Percentiles rank a stretch among this genome's conserved stretches.
phyloP scores from a whole-genome alignment of 352 stramenopile genomes.

The Globisporangium heterothallicum region DNA sequence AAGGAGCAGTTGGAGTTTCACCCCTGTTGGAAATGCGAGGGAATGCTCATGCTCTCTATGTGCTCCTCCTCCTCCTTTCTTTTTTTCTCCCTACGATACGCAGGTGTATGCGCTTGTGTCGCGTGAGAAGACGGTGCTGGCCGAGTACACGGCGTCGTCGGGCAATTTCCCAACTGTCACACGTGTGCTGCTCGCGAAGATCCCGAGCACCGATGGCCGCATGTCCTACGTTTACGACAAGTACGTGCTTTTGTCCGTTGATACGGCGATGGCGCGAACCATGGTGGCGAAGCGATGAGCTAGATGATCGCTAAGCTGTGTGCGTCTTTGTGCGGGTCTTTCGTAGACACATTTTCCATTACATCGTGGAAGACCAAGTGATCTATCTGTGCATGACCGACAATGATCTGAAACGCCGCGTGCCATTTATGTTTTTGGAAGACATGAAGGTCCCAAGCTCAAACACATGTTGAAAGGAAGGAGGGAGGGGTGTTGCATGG shows the following conservation, averaged over 20 bases:
- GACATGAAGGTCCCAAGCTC: constrained; percentile 97
- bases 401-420: constrained; percentile 90
- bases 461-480: too few relatives aligned
- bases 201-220: constrained; percentile 88
- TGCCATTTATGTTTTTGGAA: constrained; percentile 98
- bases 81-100: background rate
- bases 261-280: too few relatives aligned
- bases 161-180: constrained; percentile 99
- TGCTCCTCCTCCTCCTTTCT: background rate
- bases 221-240: constrained; percentile 99
- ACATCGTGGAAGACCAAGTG: constrained; percentile 93
- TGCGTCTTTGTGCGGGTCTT: background rate
- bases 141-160: constrained; percentile 94
- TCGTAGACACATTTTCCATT: constrained; percentile 91
- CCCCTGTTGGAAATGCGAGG: background rate
- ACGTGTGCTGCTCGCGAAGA: constrained; percentile 95
- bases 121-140: constrained; percentile 96
- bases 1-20: too few relatives aligned
- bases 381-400: constrained; percentile 99
- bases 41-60: background rate
- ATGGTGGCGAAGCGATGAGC: too few relatives aligned
- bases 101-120: constrained; percentile 96
- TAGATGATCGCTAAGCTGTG: background rate
- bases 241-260: constrained; percentile 37
- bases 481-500: too few relatives aligned